phyloP scores from a whole-genome alignment of 495 filamentous ascomycete species.

The Aspergillus asperescens region DNA sequence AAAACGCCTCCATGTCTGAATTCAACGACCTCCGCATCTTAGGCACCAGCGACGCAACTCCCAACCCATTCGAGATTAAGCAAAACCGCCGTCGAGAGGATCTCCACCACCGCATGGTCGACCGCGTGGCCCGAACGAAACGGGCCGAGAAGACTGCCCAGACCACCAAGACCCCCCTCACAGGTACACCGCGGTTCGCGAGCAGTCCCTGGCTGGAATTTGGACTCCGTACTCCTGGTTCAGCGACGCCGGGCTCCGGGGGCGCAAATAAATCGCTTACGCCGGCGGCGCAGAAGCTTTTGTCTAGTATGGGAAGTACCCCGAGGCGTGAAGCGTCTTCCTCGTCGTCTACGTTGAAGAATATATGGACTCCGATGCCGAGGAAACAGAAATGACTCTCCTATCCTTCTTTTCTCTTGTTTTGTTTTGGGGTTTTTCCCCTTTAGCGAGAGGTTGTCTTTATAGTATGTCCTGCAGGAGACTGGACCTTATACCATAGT shows the following conservation, averaged over 20 bases:
- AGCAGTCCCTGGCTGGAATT: conserved; percentile 63
- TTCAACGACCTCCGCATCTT: conserved; percentile 38
- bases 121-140: conserved; percentile 70
- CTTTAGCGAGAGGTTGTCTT: not conserved
- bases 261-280: conserved; percentile 36
- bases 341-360: conserved; percentile 43
- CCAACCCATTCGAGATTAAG: conserved; percentile 77
- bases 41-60: conserved; percentile 54
- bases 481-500: too few species aligned
- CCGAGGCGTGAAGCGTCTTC: conserved; percentile 29
- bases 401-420: not conserved
- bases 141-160: conserved; percentile 47
- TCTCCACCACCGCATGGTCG: conserved; percentile 87
- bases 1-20: conserved; percentile 4
- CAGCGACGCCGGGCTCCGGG: conserved; percentile 9
- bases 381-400: conserved; percentile 27
- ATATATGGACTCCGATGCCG: conserved; percentile 55
- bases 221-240: conserved; percentile 50
- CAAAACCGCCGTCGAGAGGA: conserved; percentile 74
- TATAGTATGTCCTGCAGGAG: too few species aligned
- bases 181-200: conserved; percentile 65
- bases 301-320: conserved; percentile 58
- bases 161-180: conserved; percentile 51
- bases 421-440: not conserved
- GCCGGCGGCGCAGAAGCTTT: conserved; percentile 76